These are phyloP conservation scores for Ogataea ramenticola DNA, from an alignment of 805 yeast species.

Conservation along the genomic window DNA sequence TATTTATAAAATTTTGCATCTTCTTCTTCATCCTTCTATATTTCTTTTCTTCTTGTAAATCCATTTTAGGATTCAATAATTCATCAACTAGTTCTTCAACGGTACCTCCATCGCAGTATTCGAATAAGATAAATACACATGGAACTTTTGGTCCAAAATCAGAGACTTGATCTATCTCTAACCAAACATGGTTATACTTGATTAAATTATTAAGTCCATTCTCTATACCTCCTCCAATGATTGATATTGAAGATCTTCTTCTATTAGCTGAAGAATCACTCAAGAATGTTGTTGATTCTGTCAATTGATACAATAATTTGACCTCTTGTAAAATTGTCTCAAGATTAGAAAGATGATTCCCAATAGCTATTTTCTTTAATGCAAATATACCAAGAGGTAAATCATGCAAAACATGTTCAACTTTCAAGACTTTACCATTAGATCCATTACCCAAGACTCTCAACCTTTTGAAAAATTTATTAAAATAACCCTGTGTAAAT, in stretches of 20 bases:
- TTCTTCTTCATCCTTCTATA: conserved; percentile 16
- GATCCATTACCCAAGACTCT: conserved; percentile 74
- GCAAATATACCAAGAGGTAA: conserved; percentile 75
- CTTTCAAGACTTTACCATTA: conserved; percentile 77
- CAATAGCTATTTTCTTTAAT: conserved; percentile 77
- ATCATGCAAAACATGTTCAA: conserved; percentile 70
- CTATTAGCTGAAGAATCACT: not conserved
- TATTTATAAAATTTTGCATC: conserved; percentile 2
- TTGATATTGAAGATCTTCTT: too few relatives aligned
- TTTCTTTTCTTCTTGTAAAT: conserved; percentile 30
- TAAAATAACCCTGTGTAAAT: conserved; percentile 78
- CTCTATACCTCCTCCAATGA: conserved; percentile 7
- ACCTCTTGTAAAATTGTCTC: conserved; percentile 73
- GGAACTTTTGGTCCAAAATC: conserved; percentile 51
- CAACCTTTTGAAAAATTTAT: conserved; percentile 57
- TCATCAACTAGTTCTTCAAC: conserved; percentile 56
- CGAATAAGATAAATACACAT: conserved; percentile 70
- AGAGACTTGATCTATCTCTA: conserved; percentile 54
- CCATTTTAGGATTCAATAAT: conserved; percentile 28
- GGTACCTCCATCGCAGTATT: conserved; percentile 86
- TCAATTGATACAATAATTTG: conserved; percentile 51
- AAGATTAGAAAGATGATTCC: conserved; percentile 64
- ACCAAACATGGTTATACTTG: conserved; percentile 87
- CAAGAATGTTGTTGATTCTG: conserved; percentile 18
- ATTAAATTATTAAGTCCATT: conserved; percentile 49